Percentiles rank a stretch among this genome's conserved stretches.
Evolutionary conservation across 129 eudicot genomes (phyloP).

Genomic region (Flaveria ramosissima): DNA sequence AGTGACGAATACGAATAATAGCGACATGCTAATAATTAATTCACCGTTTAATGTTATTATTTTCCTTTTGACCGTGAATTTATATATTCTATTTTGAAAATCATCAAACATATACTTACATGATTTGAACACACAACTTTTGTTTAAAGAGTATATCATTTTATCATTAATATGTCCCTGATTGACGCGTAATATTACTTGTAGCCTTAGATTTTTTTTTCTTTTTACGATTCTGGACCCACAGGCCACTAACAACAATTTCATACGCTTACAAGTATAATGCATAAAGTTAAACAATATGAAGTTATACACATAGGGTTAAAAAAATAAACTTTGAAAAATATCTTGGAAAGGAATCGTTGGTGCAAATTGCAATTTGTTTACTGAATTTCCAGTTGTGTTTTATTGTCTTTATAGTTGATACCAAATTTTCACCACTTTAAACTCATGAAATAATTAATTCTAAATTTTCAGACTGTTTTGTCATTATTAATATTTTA

Average conservation of each 20-base stretch:
- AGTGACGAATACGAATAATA: too few relatives aligned
- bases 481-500: constrained; percentile 1
- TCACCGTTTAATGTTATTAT: too few relatives aligned
- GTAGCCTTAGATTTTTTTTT: too few relatives aligned
- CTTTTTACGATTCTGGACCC: too few relatives aligned
- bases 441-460: neutral
- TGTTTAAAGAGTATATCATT: too few relatives aligned
- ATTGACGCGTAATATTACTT: too few relatives aligned
- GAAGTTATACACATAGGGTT: neutral
- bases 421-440: neutral
- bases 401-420: constrained; percentile 9
- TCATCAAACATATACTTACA: too few relatives aligned
- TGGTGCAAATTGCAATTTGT: constrained; percentile 27
- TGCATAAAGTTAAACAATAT: neutral
- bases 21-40: too few relatives aligned
- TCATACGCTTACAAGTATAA: neutral
- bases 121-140: too few relatives aligned
- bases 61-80: too few relatives aligned
- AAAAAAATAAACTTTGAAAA: neutral
- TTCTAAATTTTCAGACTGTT: neutral
- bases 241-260: neutral
- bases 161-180: too few relatives aligned
- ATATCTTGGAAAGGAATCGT: constrained; percentile 8
- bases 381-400: constrained; percentile 26
- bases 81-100: too few relatives aligned